phyloP scores from a whole-genome alignment of 345 rosid species.

The Citrus unshiu region DNA sequence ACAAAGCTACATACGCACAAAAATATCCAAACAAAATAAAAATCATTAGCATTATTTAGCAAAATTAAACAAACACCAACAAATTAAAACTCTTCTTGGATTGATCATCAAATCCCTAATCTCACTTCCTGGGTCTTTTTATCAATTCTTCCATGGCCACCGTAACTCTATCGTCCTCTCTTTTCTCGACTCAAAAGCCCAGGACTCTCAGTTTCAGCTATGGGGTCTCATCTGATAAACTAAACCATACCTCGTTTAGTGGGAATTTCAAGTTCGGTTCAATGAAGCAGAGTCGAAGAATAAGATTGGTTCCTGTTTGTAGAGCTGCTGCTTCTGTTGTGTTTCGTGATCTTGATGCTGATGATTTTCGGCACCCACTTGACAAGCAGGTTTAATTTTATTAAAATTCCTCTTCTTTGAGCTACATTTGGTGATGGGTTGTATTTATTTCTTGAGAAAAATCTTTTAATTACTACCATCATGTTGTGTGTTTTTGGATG shows the following conservation, averaged over 20 bases:
- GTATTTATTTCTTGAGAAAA: too few species aligned
- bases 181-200: constrained; percentile 30
- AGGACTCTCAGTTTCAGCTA: constrained; percentile 22
- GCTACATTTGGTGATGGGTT: too few species aligned
- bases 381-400: constrained; percentile 68
- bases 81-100: background rate
- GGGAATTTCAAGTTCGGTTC: constrained; percentile 18
- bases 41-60: background rate
- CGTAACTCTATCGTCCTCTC: constrained; percentile 31
- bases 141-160: constrained; percentile 33
- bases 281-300: constrained; percentile 27
- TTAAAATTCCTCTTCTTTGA: background rate
- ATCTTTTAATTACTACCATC: too few species aligned
- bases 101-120: too few species aligned
- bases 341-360: constrained; percentile 88
- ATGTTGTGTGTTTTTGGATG: too few species aligned
- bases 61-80: background rate
- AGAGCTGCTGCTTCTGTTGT: constrained; percentile 63
- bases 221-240: constrained; percentile 12
- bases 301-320: constrained; percentile 36
- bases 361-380: constrained; percentile 90
- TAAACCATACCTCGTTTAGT: constrained; percentile 16
- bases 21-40: constrained; percentile 4
- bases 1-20: constrained; percentile 13
- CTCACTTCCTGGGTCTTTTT: background rate